These are phyloP conservation scores for Magnolia changhungtana DNA, from an alignment of 164 flowering plant species.

Conservation along the genomic window DNA sequence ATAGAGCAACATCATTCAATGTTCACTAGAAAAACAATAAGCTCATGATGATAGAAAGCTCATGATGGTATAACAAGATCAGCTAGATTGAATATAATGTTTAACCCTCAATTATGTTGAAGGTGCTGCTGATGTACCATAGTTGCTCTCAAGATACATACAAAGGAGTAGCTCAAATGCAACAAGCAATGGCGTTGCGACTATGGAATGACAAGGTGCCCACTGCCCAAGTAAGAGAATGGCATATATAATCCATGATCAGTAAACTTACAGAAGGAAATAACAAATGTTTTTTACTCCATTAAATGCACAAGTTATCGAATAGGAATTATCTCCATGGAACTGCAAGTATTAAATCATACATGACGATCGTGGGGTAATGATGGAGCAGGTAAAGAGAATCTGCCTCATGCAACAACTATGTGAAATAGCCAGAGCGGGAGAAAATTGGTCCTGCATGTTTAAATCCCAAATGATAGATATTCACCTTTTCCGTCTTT, in stretches of 20 bases:
- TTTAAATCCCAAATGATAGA: background rate
- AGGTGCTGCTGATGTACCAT: constrained; percentile 39
- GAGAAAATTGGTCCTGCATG: constrained; percentile 61
- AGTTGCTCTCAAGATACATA: constrained; percentile 72
- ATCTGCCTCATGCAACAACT: constrained; percentile 83
- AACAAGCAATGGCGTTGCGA: constrained; percentile 73
- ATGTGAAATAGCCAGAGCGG: constrained; percentile 89
- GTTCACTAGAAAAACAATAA: background rate
- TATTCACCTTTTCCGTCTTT: background rate
- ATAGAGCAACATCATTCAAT: too few species aligned
- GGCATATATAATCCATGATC: background rate
- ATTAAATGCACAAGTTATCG: background rate
- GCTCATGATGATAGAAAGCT: background rate
- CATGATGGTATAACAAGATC: too few species aligned
- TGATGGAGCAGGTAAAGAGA: constrained; percentile 89
- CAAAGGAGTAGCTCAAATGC: constrained; percentile 90
- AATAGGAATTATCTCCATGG: background rate
- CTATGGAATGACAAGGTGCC: constrained; percentile 96
- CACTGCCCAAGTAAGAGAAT: constrained; percentile 47
- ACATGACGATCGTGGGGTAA: constrained; percentile 86
- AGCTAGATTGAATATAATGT: background rate
- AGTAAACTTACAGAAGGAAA: background rate
- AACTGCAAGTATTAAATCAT: constrained; percentile 17
- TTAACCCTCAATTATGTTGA: background rate
- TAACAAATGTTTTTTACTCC: background rate